A percentile compares a stretch with the other conserved stretches of the same genome.
phyloP scores from a whole-genome alignment of 306 rosid species.

The Cicer judaicum region DNA sequence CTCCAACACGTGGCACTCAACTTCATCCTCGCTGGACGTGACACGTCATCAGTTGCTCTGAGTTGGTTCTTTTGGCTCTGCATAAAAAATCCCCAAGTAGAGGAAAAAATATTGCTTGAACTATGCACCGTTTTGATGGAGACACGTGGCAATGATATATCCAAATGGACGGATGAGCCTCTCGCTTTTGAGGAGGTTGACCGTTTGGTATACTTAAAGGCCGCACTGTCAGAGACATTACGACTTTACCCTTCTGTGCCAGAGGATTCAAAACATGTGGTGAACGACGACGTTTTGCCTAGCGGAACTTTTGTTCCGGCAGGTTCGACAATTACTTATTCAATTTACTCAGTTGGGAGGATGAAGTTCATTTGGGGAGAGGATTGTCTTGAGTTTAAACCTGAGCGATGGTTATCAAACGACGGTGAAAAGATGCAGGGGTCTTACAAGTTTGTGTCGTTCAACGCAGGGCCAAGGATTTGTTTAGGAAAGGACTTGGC shows the following conservation, averaged over 20 bases:
- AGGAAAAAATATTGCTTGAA: conserved; percentile 70
- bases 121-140: conserved; percentile 66
- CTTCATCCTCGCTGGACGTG: conserved; percentile 94
- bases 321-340: conserved; percentile 68
- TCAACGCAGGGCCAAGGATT: conserved; percentile 87
- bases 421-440: conserved; percentile 61
- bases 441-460: conserved; percentile 70
- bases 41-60: conserved; percentile 84
- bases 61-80: conserved; percentile 94
- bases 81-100: conserved; percentile 55
- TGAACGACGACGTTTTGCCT: conserved; percentile 71
- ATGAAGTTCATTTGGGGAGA: conserved; percentile 92
- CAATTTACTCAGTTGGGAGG: conserved; percentile 76
- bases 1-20: conserved; percentile 87
- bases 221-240: conserved; percentile 78
- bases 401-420: conserved; percentile 74
- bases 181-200: conserved; percentile 83
- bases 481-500: conserved; percentile 92
- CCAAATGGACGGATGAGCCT: conserved; percentile 71
- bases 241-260: conserved; percentile 93
- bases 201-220: conserved; percentile 72
- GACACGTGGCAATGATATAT: conserved; percentile 64
- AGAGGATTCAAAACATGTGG: conserved; percentile 75
- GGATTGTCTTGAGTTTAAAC: conserved; percentile 84
- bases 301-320: conserved; percentile 74